A percentile compares a stretch with the other conserved stretches of the same genome.
phyloP scores from a whole-genome alignment of 73 alveolate genomes.

The Effrenium voratum region DNA sequence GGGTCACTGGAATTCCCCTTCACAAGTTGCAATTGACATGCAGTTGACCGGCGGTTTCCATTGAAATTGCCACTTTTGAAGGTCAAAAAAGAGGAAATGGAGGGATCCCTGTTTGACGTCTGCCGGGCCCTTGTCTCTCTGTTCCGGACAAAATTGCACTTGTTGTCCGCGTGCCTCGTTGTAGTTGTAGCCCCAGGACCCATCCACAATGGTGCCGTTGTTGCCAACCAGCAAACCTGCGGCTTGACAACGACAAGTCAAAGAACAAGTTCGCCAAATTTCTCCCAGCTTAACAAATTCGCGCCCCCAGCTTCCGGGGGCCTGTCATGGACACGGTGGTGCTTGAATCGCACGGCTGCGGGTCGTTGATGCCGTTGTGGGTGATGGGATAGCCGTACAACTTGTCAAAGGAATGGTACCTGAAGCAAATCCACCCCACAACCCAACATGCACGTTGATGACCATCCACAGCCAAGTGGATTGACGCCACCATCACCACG shows the following conservation, averaged over 20 bases:
- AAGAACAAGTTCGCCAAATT: neutral
- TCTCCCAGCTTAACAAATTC: neutral
- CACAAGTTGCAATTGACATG: no score
- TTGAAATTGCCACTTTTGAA: no score
- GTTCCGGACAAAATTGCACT: no score
- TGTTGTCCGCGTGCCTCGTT: slow-evolving; percentile 33
- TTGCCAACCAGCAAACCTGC: slow-evolving; percentile 18
- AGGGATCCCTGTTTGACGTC: no score
- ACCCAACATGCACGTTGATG: no score
- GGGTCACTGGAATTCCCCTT: no score
- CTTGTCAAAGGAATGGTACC: slow-evolving; percentile 60
- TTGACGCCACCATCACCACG: neutral
- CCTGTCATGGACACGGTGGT: neutral
- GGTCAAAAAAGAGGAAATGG: no score
- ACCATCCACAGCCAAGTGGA: neutral
- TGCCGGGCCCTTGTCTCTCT: no score
- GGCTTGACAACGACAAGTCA: neutral
- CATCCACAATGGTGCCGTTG: slow-evolving; percentile 47
- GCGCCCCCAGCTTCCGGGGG: neutral
- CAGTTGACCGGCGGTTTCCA: no score
- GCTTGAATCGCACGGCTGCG: slow-evolving; percentile 47
- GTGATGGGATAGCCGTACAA: slow-evolving; percentile 57
- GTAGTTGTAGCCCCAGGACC: slow-evolving; percentile 30
- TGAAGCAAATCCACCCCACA: no score
- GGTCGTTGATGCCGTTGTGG: slow-evolving; percentile 43